Conservation (phyloP, 805 yeast genomes). For the Yarrowia sp. region DNA sequence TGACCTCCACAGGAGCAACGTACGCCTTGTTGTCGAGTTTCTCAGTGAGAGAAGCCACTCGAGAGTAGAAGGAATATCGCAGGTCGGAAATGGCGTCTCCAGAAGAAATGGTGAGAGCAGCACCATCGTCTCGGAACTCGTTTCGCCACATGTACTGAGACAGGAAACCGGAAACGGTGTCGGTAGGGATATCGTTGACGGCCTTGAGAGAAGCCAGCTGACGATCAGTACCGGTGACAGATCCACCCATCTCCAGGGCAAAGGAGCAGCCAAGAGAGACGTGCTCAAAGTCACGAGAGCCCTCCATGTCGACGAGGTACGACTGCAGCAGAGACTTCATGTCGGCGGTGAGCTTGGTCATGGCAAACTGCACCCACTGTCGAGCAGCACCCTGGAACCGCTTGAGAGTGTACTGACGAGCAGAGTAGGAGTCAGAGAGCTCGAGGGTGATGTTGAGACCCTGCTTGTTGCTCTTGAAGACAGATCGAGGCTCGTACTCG, state of each 20-base stretch:
- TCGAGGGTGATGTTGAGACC: conserved; percentile 51
- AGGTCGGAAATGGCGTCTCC: conserved; percentile 27
- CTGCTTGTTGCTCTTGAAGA: conserved; percentile 50
- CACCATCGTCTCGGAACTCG: conserved; percentile 34
- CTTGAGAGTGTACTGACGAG: conserved; percentile 69
- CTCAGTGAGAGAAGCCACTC: conserved; percentile 33
- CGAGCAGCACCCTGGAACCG: conserved; percentile 57
- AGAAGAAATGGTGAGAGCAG: neutral
- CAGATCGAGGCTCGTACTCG: conserved; percentile 80
- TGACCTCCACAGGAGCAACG: conserved; percentile 33
- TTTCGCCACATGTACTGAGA: conserved; percentile 76
- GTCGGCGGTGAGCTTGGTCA: conserved; percentile 64
- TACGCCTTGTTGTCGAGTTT: conserved; percentile 32
- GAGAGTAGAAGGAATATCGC: conserved; percentile 28
- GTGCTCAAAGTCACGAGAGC: conserved; percentile 41
- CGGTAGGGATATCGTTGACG: conserved; percentile 43
- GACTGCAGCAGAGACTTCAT: conserved; percentile 75
- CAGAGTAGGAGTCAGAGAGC: conserved; percentile 70
- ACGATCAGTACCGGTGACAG: conserved; percentile 60
- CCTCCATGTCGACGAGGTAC: conserved; percentile 57
- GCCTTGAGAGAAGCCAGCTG: conserved; percentile 53
- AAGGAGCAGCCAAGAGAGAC: conserved; percentile 82
- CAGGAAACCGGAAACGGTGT: conserved; percentile 66
- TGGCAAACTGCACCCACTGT: conserved; percentile 62
- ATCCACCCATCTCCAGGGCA: conserved; percentile 86